Evolutionary conservation across 352 stramenopile genomes (phyloP).

Genomic region (Halophytophthora batemanensis): DNA sequence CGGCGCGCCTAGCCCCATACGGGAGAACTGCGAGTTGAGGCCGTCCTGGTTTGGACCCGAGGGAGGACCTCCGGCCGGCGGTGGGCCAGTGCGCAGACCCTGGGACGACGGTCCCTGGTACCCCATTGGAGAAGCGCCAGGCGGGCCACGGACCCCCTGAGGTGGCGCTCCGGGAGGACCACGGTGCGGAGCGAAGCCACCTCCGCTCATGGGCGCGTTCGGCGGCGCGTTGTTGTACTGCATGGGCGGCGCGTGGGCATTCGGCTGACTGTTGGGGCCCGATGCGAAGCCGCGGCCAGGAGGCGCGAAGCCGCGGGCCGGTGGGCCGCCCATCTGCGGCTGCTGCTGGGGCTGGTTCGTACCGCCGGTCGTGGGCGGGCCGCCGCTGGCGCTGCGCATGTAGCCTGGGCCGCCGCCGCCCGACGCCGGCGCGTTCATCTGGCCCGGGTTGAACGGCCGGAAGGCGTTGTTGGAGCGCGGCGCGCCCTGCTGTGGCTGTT

Average conservation of each 20-base stretch:
- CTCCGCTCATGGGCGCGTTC: constrained; percentile 31
- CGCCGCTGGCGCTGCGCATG: constrained; percentile 15
- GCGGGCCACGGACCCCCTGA: constrained; percentile 22
- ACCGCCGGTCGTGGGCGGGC: constrained; percentile 18
- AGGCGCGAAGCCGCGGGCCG: constrained; percentile 24
- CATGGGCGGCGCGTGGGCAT: constrained; percentile 20
- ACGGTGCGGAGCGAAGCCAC: constrained; percentile 15
- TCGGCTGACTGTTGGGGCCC: constrained; percentile 30
- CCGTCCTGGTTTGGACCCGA: constrained; percentile 23
- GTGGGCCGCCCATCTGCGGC: constrained; percentile 19
- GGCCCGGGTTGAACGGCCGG: constrained; percentile 64
- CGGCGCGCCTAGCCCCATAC: constrained; percentile 60
- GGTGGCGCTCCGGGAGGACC: constrained; percentile 13
- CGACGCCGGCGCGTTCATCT: constrained; percentile 37
- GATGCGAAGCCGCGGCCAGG: constrained; percentile 23
- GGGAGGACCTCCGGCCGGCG: constrained; percentile 13
- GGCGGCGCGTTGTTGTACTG: constrained; percentile 11
- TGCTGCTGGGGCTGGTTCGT: constrained; percentile 12
- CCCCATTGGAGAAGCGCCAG: constrained; percentile 19
- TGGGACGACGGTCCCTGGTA: constrained; percentile 6
- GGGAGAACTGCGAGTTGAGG: constrained; percentile 59
- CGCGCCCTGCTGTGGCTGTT: constrained; percentile 30
- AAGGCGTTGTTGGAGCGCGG: constrained; percentile 38
- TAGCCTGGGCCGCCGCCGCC: constrained; percentile 23
- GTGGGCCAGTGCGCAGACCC: constrained; percentile 16